Evolutionary conservation across 192 early-diverging fungal species (phyloP).

Genomic region (Coemansia sp.): DNA sequence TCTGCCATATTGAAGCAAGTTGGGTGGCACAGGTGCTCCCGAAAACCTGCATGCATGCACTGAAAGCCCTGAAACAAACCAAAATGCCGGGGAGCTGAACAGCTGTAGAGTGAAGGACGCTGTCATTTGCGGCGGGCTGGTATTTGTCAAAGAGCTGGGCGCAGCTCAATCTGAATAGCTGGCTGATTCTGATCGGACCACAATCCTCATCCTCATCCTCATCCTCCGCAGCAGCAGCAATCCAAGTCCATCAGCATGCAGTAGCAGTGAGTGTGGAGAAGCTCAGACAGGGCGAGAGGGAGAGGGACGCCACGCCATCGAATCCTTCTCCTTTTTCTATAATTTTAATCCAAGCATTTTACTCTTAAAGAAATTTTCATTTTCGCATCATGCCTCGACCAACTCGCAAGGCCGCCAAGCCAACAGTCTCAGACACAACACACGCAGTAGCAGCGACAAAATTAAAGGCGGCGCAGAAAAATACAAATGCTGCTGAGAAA

Average conservation of each 20-base stretch:
- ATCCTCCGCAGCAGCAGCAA: background rate
- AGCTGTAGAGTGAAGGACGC: background rate
- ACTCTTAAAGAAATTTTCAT: background rate
- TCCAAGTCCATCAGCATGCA: background rate
- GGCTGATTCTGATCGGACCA: background rate
- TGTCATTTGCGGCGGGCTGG: background rate
- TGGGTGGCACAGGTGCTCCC: background rate
- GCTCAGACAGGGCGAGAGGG: background rate
- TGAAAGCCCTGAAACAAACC: background rate
- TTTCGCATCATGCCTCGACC: slow-evolving; percentile 7
- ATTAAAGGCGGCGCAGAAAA: background rate
- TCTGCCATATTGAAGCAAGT: background rate
- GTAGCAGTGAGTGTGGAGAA: background rate
- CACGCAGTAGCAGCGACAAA: background rate
- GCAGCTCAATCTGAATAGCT: background rate
- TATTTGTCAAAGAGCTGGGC: background rate
- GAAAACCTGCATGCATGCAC: background rate
- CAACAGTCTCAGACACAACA: background rate
- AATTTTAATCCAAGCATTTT: background rate
- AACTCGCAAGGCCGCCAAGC: background rate
- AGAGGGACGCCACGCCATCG: background rate
- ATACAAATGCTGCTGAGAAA: background rate
- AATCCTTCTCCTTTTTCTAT: background rate
- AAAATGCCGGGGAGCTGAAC: background rate
- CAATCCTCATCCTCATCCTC: background rate